Conservation (phyloP, 306 rosid species). For the Mimosa bimucronata region DNA sequence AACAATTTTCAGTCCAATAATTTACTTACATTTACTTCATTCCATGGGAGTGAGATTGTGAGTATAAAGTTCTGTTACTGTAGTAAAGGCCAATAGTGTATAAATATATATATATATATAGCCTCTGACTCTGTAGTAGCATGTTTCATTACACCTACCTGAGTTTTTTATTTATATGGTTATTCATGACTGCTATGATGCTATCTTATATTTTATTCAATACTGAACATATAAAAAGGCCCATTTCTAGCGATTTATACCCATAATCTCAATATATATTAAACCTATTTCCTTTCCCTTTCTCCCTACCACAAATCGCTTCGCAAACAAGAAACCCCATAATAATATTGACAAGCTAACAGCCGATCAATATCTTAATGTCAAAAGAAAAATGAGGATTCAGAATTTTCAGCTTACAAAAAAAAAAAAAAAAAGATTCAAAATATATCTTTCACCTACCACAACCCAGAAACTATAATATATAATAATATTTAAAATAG, state of each 20-base stretch:
- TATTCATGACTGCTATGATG: neutral
- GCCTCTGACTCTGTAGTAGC: neutral
- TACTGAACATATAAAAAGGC: neutral
- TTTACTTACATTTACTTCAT: conserved; percentile 9
- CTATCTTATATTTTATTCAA: neutral
- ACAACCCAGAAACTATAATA: neutral
- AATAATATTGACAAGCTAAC: conserved; percentile 1
- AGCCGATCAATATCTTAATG: conserved; percentile 3
- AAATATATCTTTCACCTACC: neutral
- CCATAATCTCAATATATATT: neutral
- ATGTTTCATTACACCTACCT: neutral
- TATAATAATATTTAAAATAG: neutral
- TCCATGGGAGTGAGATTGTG: neutral
- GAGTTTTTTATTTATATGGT: neutral
- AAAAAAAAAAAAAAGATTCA: neutral
- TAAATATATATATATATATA: neutral
- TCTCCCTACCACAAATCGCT: neutral
- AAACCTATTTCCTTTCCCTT: neutral
- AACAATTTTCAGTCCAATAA: neutral
- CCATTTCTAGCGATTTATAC: neutral
- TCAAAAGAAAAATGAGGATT: neutral
- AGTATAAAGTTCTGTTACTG: neutral
- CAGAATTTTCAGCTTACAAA: neutral
- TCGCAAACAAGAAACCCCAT: conserved; percentile 28
- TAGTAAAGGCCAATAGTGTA: neutral